Conservation (phyloP, 169 alveolate genomes). For the Plasmodium fragile region DNA sequence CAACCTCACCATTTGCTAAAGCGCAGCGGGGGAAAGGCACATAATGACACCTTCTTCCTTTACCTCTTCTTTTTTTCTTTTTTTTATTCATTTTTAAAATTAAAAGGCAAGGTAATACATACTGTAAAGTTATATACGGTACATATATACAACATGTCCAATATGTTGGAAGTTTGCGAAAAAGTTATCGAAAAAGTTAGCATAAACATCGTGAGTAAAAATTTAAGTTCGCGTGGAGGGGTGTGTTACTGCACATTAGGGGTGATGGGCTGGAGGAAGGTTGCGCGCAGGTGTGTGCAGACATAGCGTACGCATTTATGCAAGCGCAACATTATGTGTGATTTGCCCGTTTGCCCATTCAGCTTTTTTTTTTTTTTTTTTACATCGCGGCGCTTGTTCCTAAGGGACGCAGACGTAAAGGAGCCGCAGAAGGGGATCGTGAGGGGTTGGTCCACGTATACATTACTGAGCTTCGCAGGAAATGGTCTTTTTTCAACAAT, state of each 20-base stretch:
- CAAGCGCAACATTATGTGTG: background rate
- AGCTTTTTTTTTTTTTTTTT: background rate
- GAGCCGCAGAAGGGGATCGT: background rate
- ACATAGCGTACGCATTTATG: background rate
- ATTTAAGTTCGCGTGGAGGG: background rate
- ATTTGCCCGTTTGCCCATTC: background rate
- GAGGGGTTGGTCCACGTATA: background rate
- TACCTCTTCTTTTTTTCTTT: background rate
- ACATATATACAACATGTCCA: background rate
- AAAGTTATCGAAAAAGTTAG: no score
- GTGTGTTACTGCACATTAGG: background rate
- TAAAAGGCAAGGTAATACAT: background rate
- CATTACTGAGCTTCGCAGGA: background rate
- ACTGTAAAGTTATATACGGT: background rate
- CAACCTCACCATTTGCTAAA: background rate
- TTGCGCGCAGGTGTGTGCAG: background rate
- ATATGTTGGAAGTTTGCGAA: background rate
- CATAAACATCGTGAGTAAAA: background rate
- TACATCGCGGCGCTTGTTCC: background rate
- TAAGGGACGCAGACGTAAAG: background rate
- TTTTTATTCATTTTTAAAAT: background rate
- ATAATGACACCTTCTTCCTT: background rate
- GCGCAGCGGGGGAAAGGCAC: background rate
- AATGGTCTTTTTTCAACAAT: background rate
- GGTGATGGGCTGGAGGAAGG: background rate